Conservation (phyloP, 164 flowering plant genomes). For the Tinospora cordifolia region DNA sequence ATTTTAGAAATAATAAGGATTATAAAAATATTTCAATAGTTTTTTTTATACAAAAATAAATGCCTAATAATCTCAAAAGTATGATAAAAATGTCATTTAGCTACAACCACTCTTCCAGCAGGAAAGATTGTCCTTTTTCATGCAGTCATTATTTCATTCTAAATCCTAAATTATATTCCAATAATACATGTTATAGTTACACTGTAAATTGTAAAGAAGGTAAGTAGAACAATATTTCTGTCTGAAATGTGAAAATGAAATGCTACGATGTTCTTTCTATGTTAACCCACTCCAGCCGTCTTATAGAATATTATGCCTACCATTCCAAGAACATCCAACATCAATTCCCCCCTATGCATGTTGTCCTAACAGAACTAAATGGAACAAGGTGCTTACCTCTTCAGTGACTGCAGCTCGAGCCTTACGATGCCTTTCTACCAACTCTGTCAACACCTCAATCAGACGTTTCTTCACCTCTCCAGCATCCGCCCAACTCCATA, state of each 20-base stretch:
- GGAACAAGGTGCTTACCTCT: conserved; percentile 38
- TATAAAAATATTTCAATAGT: background rate
- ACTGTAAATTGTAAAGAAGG: background rate
- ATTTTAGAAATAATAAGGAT: background rate
- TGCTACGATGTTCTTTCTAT: background rate
- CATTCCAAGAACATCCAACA: background rate
- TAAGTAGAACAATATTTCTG: background rate
- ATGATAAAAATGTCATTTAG: too few relatives aligned
- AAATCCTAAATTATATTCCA: background rate
- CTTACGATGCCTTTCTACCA: conserved; percentile 79
- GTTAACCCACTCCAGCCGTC: background rate
- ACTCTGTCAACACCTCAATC: conserved; percentile 51
- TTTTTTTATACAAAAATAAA: background rate
- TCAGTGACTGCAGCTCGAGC: conserved; percentile 93
- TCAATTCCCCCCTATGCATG: background rate
- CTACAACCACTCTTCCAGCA: background rate
- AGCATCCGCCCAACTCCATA: conserved; percentile 74
- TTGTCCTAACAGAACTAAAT: conserved; percentile 2
- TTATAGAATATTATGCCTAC: background rate
- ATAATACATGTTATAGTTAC: too few relatives aligned
- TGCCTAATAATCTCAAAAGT: background rate
- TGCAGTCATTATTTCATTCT: background rate
- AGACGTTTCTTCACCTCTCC: conserved; percentile 82
- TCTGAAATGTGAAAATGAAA: too few relatives aligned
- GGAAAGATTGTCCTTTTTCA: background rate